These are phyloP conservation scores for Colletotrichum siamense DNA, from an alignment of 2,329 filamentous ascomycete genomes.

Conservation along the genomic window DNA sequence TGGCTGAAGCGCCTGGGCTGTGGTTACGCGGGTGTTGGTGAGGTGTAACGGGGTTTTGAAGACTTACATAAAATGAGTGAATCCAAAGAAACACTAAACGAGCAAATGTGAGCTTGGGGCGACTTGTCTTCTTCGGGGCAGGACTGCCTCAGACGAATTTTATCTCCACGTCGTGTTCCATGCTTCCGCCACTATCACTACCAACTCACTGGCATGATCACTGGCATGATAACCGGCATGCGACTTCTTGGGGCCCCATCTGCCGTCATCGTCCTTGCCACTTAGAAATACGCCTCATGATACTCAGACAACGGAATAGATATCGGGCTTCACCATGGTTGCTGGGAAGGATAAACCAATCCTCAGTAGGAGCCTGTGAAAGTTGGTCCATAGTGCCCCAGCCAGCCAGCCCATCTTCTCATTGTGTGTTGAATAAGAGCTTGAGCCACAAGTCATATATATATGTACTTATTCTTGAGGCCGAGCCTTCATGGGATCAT, in stretches of 20 bases:
- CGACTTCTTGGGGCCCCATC: background rate
- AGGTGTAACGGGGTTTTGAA: fast-evolving
- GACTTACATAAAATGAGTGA: fast-evolving
- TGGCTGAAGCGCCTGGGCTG: background rate
- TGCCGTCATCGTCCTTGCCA: background rate
- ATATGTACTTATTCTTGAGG: background rate
- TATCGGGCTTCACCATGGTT: background rate
- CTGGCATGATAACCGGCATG: background rate
- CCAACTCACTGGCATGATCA: background rate
- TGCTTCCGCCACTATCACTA: background rate
- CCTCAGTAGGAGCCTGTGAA: background rate
- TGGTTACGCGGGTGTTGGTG: background rate
- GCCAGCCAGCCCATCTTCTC: no score
- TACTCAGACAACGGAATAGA: background rate
- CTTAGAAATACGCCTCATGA: background rate
- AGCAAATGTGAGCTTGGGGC: no score
- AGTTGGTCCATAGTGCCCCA: background rate
- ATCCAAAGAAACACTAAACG: background rate
- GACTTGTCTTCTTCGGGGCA: background rate
- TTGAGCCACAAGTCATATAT: background rate
- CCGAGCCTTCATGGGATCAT: background rate
- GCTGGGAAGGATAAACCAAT: background rate
- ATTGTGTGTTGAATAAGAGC: background rate
- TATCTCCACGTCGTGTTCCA: background rate
- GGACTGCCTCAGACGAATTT: background rate